Conservation (phyloP, 768 basidiomycete genomes). For the Mycena venus region DNA sequence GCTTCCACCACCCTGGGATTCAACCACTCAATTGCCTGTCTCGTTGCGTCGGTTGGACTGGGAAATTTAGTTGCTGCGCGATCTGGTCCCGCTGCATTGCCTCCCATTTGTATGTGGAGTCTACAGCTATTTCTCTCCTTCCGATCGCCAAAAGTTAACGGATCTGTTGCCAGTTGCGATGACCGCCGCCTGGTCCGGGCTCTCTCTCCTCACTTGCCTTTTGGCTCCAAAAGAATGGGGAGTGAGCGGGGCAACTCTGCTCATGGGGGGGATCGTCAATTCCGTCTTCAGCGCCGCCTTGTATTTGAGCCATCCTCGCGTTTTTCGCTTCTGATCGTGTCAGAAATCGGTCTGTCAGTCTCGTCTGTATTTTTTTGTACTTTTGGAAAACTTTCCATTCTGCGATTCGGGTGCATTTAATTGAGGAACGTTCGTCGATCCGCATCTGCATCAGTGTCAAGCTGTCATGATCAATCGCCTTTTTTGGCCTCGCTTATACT, state of each 20-base stretch:
- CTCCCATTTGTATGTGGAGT: conserved; percentile 43
- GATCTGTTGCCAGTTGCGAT: conserved; percentile 40
- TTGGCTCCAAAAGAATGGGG: conserved; percentile 35
- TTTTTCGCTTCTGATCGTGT: not conserved
- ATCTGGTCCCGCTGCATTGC: conserved; percentile 38
- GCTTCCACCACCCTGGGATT: conserved; percentile 45
- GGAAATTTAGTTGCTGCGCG: conserved; percentile 45
- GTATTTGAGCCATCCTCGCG: conserved; percentile 29
- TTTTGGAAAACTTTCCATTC: not conserved
- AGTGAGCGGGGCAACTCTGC: conserved; percentile 46
- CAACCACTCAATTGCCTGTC: conserved; percentile 53
- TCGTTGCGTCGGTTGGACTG: conserved; percentile 49
- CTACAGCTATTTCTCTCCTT: not conserved
- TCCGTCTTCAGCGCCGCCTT: conserved; percentile 35
- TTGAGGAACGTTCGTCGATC: not conserved
- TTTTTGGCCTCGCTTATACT: not conserved
- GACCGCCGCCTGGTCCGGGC: conserved; percentile 42
- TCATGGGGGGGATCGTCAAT: conserved; percentile 44
- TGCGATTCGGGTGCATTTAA: not conserved
- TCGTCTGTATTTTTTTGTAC: too few species aligned
- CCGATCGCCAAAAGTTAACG: not conserved
- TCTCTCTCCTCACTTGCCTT: conserved; percentile 43
- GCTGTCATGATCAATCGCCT: not conserved
- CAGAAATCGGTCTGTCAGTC: not conserved
- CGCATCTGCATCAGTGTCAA: not conserved